Conservation (phyloP, 2,329 filamentous ascomycete genomes). For the Sporothrix humicola region DNA sequence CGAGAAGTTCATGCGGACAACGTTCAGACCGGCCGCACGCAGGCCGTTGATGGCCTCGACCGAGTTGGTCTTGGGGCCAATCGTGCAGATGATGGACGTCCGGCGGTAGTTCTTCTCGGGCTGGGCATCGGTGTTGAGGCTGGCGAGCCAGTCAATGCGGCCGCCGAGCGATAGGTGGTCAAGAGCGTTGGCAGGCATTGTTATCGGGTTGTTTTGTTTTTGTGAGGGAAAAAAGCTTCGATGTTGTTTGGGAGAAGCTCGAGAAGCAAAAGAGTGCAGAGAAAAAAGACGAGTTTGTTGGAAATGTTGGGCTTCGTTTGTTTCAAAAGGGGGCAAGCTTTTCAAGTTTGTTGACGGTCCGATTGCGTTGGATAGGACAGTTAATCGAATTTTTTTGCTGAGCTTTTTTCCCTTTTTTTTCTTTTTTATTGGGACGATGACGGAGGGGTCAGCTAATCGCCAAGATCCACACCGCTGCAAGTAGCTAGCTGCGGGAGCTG, state of each 20-base stretch:
- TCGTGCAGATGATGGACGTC: constrained; percentile 98
- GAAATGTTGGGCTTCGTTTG: not conserved
- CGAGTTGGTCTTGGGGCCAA: constrained; percentile 98
- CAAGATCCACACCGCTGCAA: constrained; percentile 33
- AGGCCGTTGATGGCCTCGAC: constrained; percentile 96
- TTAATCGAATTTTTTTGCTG: constrained; percentile 30
- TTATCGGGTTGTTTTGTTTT: constrained; percentile 32
- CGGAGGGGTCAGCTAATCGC: constrained; percentile 34
- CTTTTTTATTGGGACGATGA: constrained; percentile 32
- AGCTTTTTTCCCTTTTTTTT: constrained; percentile 33
- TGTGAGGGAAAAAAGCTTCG: constrained; percentile 23
- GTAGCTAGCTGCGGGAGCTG: constrained; percentile 29
- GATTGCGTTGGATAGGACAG: constrained; percentile 18
- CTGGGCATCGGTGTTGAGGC: constrained; percentile 85
- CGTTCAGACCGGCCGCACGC: constrained; percentile 88
- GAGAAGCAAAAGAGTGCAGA: not conserved
- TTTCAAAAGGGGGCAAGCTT: constrained; percentile 18
- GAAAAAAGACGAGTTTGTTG: not conserved
- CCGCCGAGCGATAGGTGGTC: constrained; percentile 83
- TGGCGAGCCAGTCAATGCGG: constrained; percentile 68
- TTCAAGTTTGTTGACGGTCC: constrained; percentile 6
- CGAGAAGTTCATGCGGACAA: constrained; percentile 99
- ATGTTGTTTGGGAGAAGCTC: not conserved
- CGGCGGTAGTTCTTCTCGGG: constrained; percentile 91
- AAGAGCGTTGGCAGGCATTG: constrained; percentile 70